A percentile compares a stretch with the other conserved stretches of the same genome.
These are phyloP conservation scores for Pseudocercospora ulei DNA, from an alignment of 2,329 filamentous ascomycete genomes.

Conservation along the genomic window DNA sequence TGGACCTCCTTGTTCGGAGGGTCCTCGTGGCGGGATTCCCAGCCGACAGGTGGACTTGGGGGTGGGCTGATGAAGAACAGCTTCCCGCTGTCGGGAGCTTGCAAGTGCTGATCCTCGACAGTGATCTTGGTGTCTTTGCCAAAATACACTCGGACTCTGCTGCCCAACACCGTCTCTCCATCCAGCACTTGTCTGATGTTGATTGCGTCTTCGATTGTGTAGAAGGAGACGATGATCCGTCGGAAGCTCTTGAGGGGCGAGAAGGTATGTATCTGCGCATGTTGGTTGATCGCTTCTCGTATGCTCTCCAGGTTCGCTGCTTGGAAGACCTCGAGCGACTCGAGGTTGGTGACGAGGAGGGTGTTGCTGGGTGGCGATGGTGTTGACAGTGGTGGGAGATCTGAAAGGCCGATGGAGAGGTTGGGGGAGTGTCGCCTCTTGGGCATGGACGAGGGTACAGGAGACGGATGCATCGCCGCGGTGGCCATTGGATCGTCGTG, in stretches of 20 bases:
- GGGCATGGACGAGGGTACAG: constrained; percentile 14
- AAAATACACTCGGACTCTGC: constrained; percentile 57
- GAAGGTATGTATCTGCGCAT: constrained; percentile 67
- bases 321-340: constrained; percentile 62
- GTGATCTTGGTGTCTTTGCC: constrained; percentile 44
- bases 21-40: constrained; percentile 54
- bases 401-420: constrained; percentile 64
- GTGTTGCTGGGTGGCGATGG: constrained; percentile 75
- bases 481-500: constrained; percentile 14
- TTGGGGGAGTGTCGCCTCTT: constrained; percentile 36
- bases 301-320: constrained; percentile 64
- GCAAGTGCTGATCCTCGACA: constrained; percentile 40
- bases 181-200: constrained; percentile 63
- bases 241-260: constrained; percentile 73
- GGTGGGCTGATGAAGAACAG: constrained; percentile 59
- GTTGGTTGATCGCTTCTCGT: constrained; percentile 57
- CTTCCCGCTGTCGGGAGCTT: constrained; percentile 50
- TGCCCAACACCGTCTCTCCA: constrained; percentile 61
- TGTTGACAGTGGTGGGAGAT: constrained; percentile 57
- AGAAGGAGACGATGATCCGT: constrained; percentile 72
- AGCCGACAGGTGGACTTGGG: constrained; percentile 54
- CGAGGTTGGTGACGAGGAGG: constrained; percentile 71
- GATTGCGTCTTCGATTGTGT: constrained; percentile 58
- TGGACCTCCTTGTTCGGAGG: constrained; percentile 58
- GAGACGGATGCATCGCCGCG: constrained; percentile 18